A percentile compares a stretch with the other conserved stretches of the same genome.
Evolutionary conservation across 2,329 filamentous ascomycete species (phyloP).

Genomic region (Neospermospora avenae): DNA sequence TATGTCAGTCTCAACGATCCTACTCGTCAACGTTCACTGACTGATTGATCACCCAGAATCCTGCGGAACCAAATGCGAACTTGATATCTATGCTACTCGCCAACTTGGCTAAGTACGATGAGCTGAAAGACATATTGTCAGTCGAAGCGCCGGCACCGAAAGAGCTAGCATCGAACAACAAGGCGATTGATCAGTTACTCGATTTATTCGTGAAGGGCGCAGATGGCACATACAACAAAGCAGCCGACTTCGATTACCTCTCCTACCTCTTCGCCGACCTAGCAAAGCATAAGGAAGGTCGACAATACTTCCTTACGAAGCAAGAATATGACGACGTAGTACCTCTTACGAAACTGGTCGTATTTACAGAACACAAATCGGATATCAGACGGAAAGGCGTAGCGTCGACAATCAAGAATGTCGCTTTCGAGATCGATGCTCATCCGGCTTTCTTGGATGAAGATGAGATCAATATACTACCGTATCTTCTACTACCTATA

Average conservation of each 20-base stretch:
- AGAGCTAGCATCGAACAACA: slow-evolving; percentile 66
- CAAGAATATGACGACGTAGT: slow-evolving; percentile 79
- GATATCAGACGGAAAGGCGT: slow-evolving; percentile 86
- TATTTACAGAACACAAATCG: slow-evolving; percentile 89
- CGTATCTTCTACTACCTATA: slow-evolving; percentile 84
- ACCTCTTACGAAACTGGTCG: slow-evolving; percentile 87
- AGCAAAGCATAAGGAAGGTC: slow-evolving; percentile 72
- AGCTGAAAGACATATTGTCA: slow-evolving; percentile 64
- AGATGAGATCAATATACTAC: slow-evolving; percentile 74
- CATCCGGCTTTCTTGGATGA: slow-evolving; percentile 70
- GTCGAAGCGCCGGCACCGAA: slow-evolving; percentile 67
- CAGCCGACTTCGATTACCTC: slow-evolving; percentile 87
- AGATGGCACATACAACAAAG: slow-evolving; percentile 75
- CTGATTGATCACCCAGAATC: slow-evolving; percentile 46
- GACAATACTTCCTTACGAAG: slow-evolving; percentile 69
- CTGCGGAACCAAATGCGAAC: slow-evolving; percentile 77
- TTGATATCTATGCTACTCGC: slow-evolving; percentile 87
- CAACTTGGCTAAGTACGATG: slow-evolving; percentile 81
- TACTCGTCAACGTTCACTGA: neutral
- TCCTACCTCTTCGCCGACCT: slow-evolving; percentile 93
- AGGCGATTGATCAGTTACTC: slow-evolving; percentile 84
- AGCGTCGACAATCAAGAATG: slow-evolving; percentile 93
- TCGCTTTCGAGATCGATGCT: slow-evolving; percentile 74
- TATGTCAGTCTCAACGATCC: slow-evolving; percentile 51
- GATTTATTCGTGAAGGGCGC: slow-evolving; percentile 95